Base-by-base conservation (phyloP, 768 basidiomycete genomes). In the Trametes meyenii region DNA sequence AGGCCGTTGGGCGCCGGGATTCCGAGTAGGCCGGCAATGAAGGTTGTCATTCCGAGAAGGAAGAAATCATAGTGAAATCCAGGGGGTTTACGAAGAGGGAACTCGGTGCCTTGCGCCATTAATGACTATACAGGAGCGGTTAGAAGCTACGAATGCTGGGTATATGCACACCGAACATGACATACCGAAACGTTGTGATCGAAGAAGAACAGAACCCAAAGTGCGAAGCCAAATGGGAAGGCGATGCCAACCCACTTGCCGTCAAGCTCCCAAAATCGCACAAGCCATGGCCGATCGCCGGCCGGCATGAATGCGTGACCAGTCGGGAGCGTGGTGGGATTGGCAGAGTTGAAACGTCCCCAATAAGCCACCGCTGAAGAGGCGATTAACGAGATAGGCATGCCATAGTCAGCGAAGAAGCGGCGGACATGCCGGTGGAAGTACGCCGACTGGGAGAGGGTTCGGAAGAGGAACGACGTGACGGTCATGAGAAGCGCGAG, bases 161-260 rank as follows among this genome's bases (percentile, higher is more conserved):
- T 7, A 8, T 21, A 11, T 21, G 10, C 39, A 44, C 39, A 2
- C n/a, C 3, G 35, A 29, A 5, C 43, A 13, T 7, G 10, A 75
- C 89, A 67, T 71, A 92, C 92, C 49, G 93, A 95, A 55, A 95
- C 92, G 67, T 96, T 96, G 66, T 95, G 92, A 65, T 98, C 94
- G 66, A 97, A 97, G 79, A 95, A 95, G 76, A 98, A 96, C 45
- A 97, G 76, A 23, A 96, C 83, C 85, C 92, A 97, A 5, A 98
- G 78, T 21, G 94, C 78, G 43, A 95, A 73, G 2, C 95, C 96
- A 68, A 97, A 97, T 0, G 94, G 95, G 44, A 95, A 78, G 0
- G 94, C 92, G 29, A 93, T 87, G 12, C 88, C 92, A 3, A 96
- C 88, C 90, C 93, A 97, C 75, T 92, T 92, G 0, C 82, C 87